These are phyloP conservation scores for Aureobasidium vineae DNA, from an alignment of 2,329 filamentous ascomycete genomes.

Conservation along the genomic window DNA sequence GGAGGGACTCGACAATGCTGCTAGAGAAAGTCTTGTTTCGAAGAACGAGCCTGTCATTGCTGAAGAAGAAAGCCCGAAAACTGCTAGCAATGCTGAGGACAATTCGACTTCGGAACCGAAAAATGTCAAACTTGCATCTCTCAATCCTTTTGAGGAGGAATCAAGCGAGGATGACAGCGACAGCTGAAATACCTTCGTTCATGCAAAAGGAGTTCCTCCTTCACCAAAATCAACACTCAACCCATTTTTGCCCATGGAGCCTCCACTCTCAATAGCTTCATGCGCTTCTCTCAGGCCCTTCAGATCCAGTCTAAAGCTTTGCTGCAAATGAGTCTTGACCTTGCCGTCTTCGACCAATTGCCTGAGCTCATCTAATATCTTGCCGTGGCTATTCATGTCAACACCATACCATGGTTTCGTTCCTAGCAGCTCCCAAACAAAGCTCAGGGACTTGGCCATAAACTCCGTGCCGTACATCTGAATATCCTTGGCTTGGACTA, in stretches of 20 bases:
- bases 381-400: slow-evolving; percentile 43
- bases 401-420: slow-evolving; percentile 45
- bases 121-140: background rate
- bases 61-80: background rate
- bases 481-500: slow-evolving; percentile 46
- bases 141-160: slow-evolving; percentile 10
- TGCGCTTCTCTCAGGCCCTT: slow-evolving; percentile 45
- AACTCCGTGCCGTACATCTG: slow-evolving; percentile 48
- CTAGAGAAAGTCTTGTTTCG: too few species aligned
- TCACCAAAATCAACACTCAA: slow-evolving; percentile 35
- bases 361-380: slow-evolving; percentile 42
- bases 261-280: slow-evolving; percentile 41
- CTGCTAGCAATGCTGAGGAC: background rate
- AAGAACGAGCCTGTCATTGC: background rate
- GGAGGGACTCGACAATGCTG: background rate
- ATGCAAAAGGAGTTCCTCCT: slow-evolving; percentile 23
- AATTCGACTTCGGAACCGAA: background rate
- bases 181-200: background rate
- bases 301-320: slow-evolving; percentile 40
- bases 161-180: slow-evolving; percentile 6
- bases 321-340: slow-evolving; percentile 43
- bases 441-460: slow-evolving; percentile 48
- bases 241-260: slow-evolving; percentile 42
- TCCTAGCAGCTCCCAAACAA: slow-evolving; percentile 46
- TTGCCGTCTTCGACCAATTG: slow-evolving; percentile 40